Conservation (phyloP, 306 rosid species). For the Hippophae gyantsensis region DNA sequence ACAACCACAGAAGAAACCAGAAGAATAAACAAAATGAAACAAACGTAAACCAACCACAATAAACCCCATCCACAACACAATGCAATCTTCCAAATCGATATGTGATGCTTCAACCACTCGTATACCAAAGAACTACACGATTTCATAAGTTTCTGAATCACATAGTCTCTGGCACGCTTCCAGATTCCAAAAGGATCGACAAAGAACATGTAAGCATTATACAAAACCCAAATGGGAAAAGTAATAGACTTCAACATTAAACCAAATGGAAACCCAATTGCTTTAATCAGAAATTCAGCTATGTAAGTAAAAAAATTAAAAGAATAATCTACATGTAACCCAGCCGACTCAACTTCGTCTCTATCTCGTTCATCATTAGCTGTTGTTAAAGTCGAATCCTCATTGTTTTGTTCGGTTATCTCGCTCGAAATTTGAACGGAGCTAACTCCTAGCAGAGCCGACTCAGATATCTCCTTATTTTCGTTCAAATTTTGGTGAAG, state of each 20-base stretch:
- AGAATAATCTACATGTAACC: slow-evolving; percentile 24
- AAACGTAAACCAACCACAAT: slow-evolving; percentile 47
- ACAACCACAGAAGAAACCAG: slow-evolving; percentile 40
- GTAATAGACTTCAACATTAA: slow-evolving; percentile 32
- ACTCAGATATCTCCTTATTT: slow-evolving; percentile 15
- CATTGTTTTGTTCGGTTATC: slow-evolving; percentile 22
- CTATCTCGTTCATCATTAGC: slow-evolving; percentile 12
- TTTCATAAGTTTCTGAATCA: slow-evolving; percentile 10
- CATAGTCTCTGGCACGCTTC: slow-evolving; percentile 25
- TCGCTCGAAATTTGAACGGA: slow-evolving; percentile 15
- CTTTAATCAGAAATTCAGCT: slow-evolving; percentile 45
- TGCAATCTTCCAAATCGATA: slow-evolving; percentile 39
- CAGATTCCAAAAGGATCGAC: slow-evolving; percentile 47
- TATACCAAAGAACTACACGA: slow-evolving; percentile 21
- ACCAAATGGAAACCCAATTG: slow-evolving; percentile 43
- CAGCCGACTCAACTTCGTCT: slow-evolving; percentile 33
- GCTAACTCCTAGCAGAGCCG: slow-evolving; percentile 10
- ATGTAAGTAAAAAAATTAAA: slow-evolving; percentile 28
- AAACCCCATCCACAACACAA: slow-evolving; percentile 60
- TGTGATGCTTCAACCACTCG: slow-evolving; percentile 33
- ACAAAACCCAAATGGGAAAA: slow-evolving; percentile 37
- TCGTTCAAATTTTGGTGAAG: slow-evolving; percentile 18
- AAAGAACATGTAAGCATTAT: slow-evolving; percentile 30
- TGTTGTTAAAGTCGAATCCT: slow-evolving; percentile 41
- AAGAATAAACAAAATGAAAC: slow-evolving; percentile 36